Percentiles rank a stretch among this genome's conserved stretches.
phyloP scores from a whole-genome alignment of 2,329 filamentous ascomycete genomes.

The Fusarium solani-melongenae region DNA sequence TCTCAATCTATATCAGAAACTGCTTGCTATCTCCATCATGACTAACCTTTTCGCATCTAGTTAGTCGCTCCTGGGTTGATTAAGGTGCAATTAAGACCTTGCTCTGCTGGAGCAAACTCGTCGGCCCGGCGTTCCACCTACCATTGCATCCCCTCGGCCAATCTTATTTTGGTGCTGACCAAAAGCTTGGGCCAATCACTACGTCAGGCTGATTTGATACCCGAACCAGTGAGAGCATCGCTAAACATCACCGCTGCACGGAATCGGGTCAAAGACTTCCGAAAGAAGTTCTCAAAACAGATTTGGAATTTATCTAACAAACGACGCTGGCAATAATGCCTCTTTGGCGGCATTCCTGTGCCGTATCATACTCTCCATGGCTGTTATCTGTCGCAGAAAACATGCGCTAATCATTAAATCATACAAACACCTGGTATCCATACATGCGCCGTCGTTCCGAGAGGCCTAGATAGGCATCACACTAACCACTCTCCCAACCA shows the following conservation, averaged over 20 bases:
- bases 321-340: conserved; percentile 21
- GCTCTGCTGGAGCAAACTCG: conserved; percentile 7
- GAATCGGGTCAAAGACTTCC: conserved; percentile 20
- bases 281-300: conserved; percentile 3
- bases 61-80: neutral
- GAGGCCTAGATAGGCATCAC: conserved; percentile 4
- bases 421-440: conserved; percentile 27
- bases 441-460: conserved; percentile 10
- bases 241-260: neutral
- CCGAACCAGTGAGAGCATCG: conserved; percentile 8
- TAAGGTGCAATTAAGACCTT: neutral
- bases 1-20: neutral
- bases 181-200: neutral
- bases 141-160: conserved; percentile 11
- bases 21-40: conserved; percentile 1
- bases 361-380: neutral
- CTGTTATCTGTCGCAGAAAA: neutral
- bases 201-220: conserved; percentile 9
- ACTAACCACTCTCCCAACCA: neutral
- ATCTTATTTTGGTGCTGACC: conserved; percentile 4
- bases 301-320: conserved; percentile 17
- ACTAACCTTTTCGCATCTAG: neutral
- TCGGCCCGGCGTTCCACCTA: conserved; percentile 25
- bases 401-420: conserved; percentile 34
- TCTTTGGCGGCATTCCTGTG: neutral